Base-by-base conservation (phyloP, 2,329 filamentous ascomycete species). In the Phaeoacremonium minimum region DNA sequence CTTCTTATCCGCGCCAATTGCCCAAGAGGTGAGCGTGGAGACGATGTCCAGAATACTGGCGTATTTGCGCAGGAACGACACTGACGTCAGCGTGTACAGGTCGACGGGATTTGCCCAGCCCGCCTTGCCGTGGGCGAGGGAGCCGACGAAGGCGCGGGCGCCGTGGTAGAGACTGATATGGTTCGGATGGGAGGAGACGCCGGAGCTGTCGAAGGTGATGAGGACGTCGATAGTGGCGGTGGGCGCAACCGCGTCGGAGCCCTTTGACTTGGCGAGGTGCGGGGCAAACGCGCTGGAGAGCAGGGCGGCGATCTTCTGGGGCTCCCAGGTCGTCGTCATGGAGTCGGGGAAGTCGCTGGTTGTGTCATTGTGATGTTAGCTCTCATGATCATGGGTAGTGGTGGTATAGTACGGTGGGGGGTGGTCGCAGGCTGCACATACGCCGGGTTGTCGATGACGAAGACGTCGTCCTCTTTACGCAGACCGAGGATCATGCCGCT, bases 111-210 rank as follows among this genome's bases (percentile, higher is more conserved):
- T 79, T 2, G 77, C 65, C 71, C 77, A 85, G 2, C 80, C 84
- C 5, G 75, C 59, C 47, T 77, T 72, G 37, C 75, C 74, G 33
- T 74, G 73, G 60, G 83, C 77, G 34, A 95, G 71, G 7, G 69
- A 61, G 35, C 72, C 66, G 36, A 94, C 59, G 58, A 95, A 97
- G 33, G 75, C 62, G 31, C 77, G 75, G 6, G 88, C 87, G 39
- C 91, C 93, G 58, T 86, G 75, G 65, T 89, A 89, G 7, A 97
- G 77, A 6, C 89, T 89, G 45, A 86, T 85, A 66, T 98, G 93
- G 68, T 98, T 98, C 15, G 89, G 88, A 62, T 98, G 93, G 30
- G 78, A 77, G 40, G 88, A 95, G 33, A 98, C 73, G 41, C 93
- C 93, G 33, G 64, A 46, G n/a, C 62, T 56, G 66, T 98, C 93